Evolutionary conservation across 2,329 filamentous ascomycete species (phyloP), one percentile per base, ranked within the genome.

Genomic region (Phyllosticta ampelicida): DNA sequence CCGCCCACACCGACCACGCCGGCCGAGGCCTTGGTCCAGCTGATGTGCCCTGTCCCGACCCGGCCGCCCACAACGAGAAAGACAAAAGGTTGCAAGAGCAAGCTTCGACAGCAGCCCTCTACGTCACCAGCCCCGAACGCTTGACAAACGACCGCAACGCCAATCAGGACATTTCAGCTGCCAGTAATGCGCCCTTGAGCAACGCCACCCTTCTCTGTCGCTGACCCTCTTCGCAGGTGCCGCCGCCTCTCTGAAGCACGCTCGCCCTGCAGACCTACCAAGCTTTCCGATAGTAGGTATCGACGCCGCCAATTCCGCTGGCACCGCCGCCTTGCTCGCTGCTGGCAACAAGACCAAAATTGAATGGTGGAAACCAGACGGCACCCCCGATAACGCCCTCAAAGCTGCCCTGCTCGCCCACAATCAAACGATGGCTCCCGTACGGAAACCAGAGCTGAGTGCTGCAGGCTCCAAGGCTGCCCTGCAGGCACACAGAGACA

Each of bases 391-490:
- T 23, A 79, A 80, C 9, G 84, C 85, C 9, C 78, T 79, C 56
- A 79, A 79, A 57, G 83, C 83, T 30, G 83, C 83, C 1, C 67
- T 80, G 57, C 70, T 80, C 29, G 83, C 81, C 20, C 80, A 82
- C 63, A 79, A 84, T 65, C 83, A 83, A 65, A 81, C 81, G 66
- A 79, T 74, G 78, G 78, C 68, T 70, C 82, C 85, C 2, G 60
- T 79, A 8, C 86, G 84, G 83, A 78, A 86, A 62, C 82, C 84
- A 9, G 77, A 84, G 60, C 74, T 80, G 58, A 87, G 81, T 66
- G 75, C 81, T 11, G 81, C 85, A 54, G 86, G 87, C 36, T 84
- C 86, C 54, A 89, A 87, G 68, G 89, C 90, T 53, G 90, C 90
- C 3, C 68, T 89, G 9, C 74, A 88, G 23, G 88, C 89, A 2